Evolutionary conservation across 768 basidiomycete genomes (phyloP), one percentile per base, ranked within the genome.

Genomic region (Glaciozyma martinii): DNA sequence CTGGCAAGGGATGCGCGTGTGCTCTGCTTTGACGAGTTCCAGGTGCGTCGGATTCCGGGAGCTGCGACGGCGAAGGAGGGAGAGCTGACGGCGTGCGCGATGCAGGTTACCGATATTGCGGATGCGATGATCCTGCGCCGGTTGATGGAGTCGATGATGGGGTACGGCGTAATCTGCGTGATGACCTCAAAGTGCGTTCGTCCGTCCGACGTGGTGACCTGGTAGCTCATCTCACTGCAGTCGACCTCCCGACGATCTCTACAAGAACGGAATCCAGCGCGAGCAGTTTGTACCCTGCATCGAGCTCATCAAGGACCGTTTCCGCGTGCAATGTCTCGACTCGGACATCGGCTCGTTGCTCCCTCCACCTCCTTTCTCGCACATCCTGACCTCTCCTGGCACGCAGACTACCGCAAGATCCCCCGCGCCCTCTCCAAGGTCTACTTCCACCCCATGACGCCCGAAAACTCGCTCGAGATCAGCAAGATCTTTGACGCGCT

Each of bases 181-280:
- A 89, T 98, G 80, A 99, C 95, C 1, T 98, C 93, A 60, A 99
- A 99, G 94, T 95, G 64, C 74, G 89, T 13, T 27, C 32, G 5
- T 32, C 50, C 25, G 37, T 33, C 43, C n/a, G 5, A 5, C 32
- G 18, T 55, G 42, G 30, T 8, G 8, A 29, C 27, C 29, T 9
- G 44, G 9, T 40, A 29, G 50, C 37, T 50, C 50, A 42, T 12
- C 27, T 13, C 47, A 0, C 5, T 27, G 3, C 71, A 99, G 94
- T 78, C 95, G 95, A 65, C 91, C 95, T 75, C 95, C 95, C 3
- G 88, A 97, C 72, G 90, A 97, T 37, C 81, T 99, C 1, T 99
- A 99, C 80, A 93, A 94, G 83, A 98, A 98, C 69, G 95, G 95
- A 0, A 95, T 99, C 50, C 95, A 99, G 75, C 84, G 95, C 5